phyloP scores from a whole-genome alignment of 495 filamentous ascomycete species.

The Aspergillus homomorphus region DNA sequence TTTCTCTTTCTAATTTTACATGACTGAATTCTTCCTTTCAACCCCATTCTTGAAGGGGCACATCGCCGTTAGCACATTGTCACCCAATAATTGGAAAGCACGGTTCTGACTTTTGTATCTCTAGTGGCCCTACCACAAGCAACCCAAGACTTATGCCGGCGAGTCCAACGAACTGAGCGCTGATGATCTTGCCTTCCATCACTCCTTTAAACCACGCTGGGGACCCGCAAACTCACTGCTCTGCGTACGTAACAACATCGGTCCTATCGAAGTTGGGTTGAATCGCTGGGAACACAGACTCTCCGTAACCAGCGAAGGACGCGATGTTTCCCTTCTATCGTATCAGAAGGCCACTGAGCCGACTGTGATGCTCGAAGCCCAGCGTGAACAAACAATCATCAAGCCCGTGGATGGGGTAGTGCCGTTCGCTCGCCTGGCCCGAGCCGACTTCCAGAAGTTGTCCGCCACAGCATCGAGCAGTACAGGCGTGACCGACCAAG shows the following conservation, averaged over 20 bases:
- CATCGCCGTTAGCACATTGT: slow-evolving; percentile 18
- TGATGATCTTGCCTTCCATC: slow-evolving; percentile 57
- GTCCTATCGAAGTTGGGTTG: slow-evolving; percentile 21
- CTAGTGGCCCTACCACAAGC: slow-evolving; percentile 86
- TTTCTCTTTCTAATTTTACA: slow-evolving; percentile 40
- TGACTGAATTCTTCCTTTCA: slow-evolving; percentile 19
- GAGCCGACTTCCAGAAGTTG: slow-evolving; percentile 35
- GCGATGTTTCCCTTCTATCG: slow-evolving; percentile 33
- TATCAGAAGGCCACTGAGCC: slow-evolving; percentile 27
- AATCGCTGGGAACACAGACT: slow-evolving; percentile 33
- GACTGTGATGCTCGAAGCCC: slow-evolving; percentile 36
- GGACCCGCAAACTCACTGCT: slow-evolving; percentile 69
- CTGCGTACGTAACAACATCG: slow-evolving; percentile 47
- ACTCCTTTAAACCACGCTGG: slow-evolving; percentile 75
- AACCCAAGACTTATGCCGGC: slow-evolving; percentile 59
- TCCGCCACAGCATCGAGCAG: slow-evolving; percentile 23
- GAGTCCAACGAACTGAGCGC: slow-evolving; percentile 56
- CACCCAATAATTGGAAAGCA: slow-evolving; percentile 26
- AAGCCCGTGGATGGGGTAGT: slow-evolving; percentile 32
- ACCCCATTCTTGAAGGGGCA: slow-evolving; percentile 24
- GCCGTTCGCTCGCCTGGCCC: slow-evolving; percentile 37
- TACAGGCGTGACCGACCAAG: slow-evolving; percentile 27
- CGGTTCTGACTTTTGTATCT: slow-evolving; percentile 42
- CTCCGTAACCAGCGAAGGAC: slow-evolving; percentile 38
- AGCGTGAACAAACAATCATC: slow-evolving; percentile 36